A percentile compares a stretch with the other conserved stretches of the same genome.
These are phyloP conservation scores for Aphanomyces euteiches DNA, from an alignment of 352 stramenopile species.

Conservation along the genomic window DNA sequence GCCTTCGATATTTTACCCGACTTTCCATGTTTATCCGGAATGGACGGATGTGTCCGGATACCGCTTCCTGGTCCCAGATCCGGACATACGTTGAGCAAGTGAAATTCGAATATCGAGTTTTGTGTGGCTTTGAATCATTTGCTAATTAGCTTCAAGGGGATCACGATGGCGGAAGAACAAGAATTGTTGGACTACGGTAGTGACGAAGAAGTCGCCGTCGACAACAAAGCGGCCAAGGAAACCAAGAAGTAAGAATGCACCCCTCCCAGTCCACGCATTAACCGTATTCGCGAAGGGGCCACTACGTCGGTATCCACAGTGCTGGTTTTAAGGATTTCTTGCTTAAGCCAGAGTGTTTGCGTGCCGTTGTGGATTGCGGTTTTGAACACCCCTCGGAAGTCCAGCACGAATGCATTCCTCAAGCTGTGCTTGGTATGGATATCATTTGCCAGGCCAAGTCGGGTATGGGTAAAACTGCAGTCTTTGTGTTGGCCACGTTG, in stretches of 20 bases:
- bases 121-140: conserved; percentile 31
- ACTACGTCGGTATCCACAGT: conserved; percentile 99
- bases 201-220: conserved; percentile 76
- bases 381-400: conserved; percentile 99
- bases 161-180: conserved; percentile 34
- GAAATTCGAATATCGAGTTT: conserved; percentile 30
- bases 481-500: conserved; percentile 99
- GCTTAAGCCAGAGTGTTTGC: conserved; percentile 98
- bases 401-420: conserved; percentile 99
- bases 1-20: too few species aligned
- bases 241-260: conserved; percentile 80
- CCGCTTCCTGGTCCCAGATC: not conserved
- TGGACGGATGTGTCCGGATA: not conserved
- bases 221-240: conserved; percentile 75
- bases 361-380: conserved; percentile 98
- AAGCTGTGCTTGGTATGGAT: conserved; percentile 99
- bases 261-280: conserved; percentile 16
- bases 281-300: conserved; percentile 75
- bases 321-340: conserved; percentile 99
- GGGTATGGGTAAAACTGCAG: conserved; percentile 99
- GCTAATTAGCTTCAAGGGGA: conserved; percentile 79
- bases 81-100: conserved; percentile 8
- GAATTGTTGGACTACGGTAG: conserved; percentile 88
- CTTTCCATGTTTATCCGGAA: too few species aligned
- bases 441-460: conserved; percentile 99